Base-by-base conservation (phyloP, 2,329 filamentous ascomycete species). In the Colletotrichum sp. region DNA sequence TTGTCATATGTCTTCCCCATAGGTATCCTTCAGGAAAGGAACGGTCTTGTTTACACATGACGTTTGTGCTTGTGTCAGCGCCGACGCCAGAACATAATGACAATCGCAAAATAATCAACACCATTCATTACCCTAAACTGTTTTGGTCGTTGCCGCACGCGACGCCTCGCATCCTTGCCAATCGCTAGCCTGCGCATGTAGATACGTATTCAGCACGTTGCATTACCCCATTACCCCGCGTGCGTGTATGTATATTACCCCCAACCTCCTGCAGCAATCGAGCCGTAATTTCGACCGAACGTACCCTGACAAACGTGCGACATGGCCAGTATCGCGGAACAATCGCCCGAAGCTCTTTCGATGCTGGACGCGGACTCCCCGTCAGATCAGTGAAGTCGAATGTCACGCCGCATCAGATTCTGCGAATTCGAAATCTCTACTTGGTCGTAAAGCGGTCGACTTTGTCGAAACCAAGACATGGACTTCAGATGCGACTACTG, bases 401-500 rank as follows among this genome's bases (percentile, higher is more conserved):
- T 11, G n/a, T 22, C 44, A 48, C n/a, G n/a, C 19, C 44, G n/a
- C 44, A 48, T n/a, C 19, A 4, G 3, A 22, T 48, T 12, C 5
- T 11, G 44, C 9, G 9, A 22, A 12, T 48, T 48, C 44, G 3
- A 48, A 22, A 3, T 11, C 19, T 48, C 19, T n/a, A 8, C 39
- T 19, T 44, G 9, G n/a, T 19, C 22, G 44, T 22, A 48, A 48
- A 48, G 44, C 19, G n/a, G 9, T 22, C 6, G 44, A 48, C 44
- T 9, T 48, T n/a, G 9, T 48, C n/a, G 44, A 48, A 7, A 48
- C 52, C 9, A 28, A 7, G 27, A 57, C 27, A 55, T 68, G 36
- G 36, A 32, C 19, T 68, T 72, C 30, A 48, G 57, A 57, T 76
- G 74, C 64, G 55, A 55, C 25, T 44, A 72, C 59, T 76, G 74